Base-by-base conservation (phyloP, 2,329 filamentous ascomycete species). In the Knufia petricola region DNA sequence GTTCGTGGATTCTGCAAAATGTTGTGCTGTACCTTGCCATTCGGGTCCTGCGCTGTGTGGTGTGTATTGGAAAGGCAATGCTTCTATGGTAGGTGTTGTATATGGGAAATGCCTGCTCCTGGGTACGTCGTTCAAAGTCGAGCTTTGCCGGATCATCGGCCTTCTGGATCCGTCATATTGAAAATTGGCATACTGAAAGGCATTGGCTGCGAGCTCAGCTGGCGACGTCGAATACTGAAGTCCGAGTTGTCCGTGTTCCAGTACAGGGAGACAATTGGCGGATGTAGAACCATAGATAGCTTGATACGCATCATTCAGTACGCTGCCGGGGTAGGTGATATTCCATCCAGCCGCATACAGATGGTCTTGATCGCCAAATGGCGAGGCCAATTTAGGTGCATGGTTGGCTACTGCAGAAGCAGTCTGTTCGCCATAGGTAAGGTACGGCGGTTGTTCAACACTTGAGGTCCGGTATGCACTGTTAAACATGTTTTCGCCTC, bases 1-100 rank as follows among this genome's bases (percentile, higher is more conserved):
- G 19, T 37, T 19, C 12, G 32, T 17, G 9, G 13, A 28, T 12
- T n/a, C 12, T 28, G 4, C 3, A 38, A 19, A 13, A 17, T 39
- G 21, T 19, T 31, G 19, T 9, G n/a, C 19, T 6, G 9, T 9
- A 8, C 28, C 44, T 19, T 47, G 32, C 44, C 44, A 47, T 10
- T 39, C 44, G 15, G 44, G 44, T 28, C 12, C 39, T 8, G 44
- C 44, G 13, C 13, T 26, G 4, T 38, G 32, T 15, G 31, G 30
- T 13, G 34, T 47, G 19, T 34, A 47, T 24, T 46, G 42, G 15
- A 46, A 46, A 13, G 28, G 42, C 9, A 34, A 47, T 28, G 44
- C 4, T 9, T 39, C 44, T n/a, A 47, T 9, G 20, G 15, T 30
- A 2, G 44, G 32, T 20, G 44, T 39, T 19, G 19, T n/a, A 28